A percentile compares a stretch with the other conserved stretches of the same genome.
Evolutionary conservation across 352 stramenopile species (phyloP).

Genomic region (Pythium grandisporangium): DNA sequence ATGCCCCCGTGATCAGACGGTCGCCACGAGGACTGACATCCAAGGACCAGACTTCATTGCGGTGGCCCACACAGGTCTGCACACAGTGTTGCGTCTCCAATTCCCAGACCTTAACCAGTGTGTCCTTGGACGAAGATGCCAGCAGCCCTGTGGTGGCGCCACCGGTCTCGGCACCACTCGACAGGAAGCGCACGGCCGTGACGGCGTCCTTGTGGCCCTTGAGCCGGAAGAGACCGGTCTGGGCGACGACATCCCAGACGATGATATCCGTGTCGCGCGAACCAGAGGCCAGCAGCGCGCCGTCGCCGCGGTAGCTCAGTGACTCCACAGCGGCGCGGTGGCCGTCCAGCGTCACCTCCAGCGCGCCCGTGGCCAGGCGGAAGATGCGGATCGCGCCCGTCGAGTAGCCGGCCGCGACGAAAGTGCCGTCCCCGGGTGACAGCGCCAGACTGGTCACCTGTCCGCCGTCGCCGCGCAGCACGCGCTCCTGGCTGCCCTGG

Average conservation of each 20-base stretch:
- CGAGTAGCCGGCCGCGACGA: conserved; percentile 81
- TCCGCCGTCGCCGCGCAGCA: conserved; percentile 38
- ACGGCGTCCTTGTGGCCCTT: conserved; percentile 91
- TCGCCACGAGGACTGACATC: conserved; percentile 56
- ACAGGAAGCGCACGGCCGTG: conserved; percentile 85
- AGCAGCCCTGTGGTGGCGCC: no score
- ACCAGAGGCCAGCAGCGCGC: conserved; percentile 74
- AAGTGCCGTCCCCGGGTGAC: conserved; percentile 64
- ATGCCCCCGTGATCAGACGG: conserved; percentile 67
- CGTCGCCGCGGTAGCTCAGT: conserved; percentile 70
- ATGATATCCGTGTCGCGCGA: conserved; percentile 91
- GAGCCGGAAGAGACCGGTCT: conserved; percentile 86
- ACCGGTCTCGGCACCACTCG: conserved; percentile 17
- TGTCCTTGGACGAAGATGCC: conserved; percentile 89
- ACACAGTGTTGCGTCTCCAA: conserved; percentile 91
- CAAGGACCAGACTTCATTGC: conserved; percentile 90
- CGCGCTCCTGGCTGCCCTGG: conserved; percentile 74
- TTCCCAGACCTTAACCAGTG: conserved; percentile 93
- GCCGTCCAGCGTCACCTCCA: conserved; percentile 84
- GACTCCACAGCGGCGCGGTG: conserved; percentile 77
- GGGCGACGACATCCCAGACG: conserved; percentile 90
- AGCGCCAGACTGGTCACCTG: conserved; percentile 77
- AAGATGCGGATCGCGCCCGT: conserved; percentile 74
- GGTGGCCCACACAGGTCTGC: conserved; percentile 90
- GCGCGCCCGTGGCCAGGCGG: conserved; percentile 56